These are phyloP conservation scores for Psidium friedrichsthalianum DNA, from an alignment of 345 rosid species.

Conservation along the genomic window DNA sequence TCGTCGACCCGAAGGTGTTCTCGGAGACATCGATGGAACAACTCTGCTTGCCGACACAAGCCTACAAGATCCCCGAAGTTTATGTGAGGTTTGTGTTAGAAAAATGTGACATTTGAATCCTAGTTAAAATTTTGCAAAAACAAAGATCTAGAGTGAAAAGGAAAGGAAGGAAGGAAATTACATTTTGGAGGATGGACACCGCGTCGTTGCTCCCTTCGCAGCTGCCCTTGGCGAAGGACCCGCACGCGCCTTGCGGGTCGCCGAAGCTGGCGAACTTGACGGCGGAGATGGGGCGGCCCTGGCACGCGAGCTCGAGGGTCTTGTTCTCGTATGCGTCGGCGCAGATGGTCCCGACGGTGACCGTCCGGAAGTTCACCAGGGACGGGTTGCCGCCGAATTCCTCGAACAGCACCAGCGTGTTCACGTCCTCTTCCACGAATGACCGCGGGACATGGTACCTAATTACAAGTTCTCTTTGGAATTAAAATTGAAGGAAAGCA, in stretches of 20 bases:
- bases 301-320: slow-evolving; percentile 23
- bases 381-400: slow-evolving; percentile 30
- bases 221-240: slow-evolving; percentile 6
- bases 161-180: background rate
- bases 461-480: too few relatives aligned
- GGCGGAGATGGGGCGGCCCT: slow-evolving; percentile 5
- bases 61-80: background rate
- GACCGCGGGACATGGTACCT: slow-evolving; percentile 39
- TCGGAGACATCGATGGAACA: slow-evolving; percentile 14
- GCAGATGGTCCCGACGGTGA: slow-evolving; percentile 16
- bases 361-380: slow-evolving; percentile 12
- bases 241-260: slow-evolving; percentile 17
- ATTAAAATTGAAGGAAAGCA: background rate
- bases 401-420: slow-evolving; percentile 27
- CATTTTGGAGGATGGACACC: background rate
- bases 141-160: background rate
- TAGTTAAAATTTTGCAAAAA: background rate
- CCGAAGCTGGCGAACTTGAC: slow-evolving; percentile 38
- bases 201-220: slow-evolving; percentile 1
- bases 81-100: background rate
- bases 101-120: background rate
- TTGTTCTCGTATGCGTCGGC: slow-evolving; percentile 15
- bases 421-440: background rate
- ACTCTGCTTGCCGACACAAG: slow-evolving; percentile 18
- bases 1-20: slow-evolving; percentile 13